Evolutionary conservation across 331 rosid species (phyloP), one percentile per base, ranked within the genome.

Genomic region (Quercus phellos): DNA sequence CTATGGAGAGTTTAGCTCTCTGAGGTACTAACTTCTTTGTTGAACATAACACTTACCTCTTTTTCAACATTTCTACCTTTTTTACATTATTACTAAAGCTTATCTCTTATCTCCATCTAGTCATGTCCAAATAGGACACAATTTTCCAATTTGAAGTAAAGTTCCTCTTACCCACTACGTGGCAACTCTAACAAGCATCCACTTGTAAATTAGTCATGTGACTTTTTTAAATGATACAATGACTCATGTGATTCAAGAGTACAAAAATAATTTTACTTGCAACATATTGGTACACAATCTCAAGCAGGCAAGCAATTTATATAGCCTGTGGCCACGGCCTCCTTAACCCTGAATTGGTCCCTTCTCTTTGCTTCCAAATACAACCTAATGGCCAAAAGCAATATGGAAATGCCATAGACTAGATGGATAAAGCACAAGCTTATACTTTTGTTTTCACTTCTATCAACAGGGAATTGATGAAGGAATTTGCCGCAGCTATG

Each of bases 401-500:
- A 19, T 70, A 10, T 4, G 54, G 13, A n/a, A 14, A 69, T 68
- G 51, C 46, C 74, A 46, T 46, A 46, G 53, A 11, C 53, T 46
- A 46, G 53, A 46, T 46, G 53, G 53, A 10, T 3, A 46, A 46
- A 46, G 16, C 70, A 73, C 55, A 55, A 74, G 24, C 76, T 27
- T 9, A 83, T 80, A 67, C 69, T 72, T 68, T 19, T 74, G 81
- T 78, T 61, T 61, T n/a, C 72, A 68, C 68, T 80, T 26, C 0
- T 86, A 77, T 24, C 60, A 68, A 64, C 88, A 93, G 97, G 81
- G 93, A 83, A 77, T 85, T 87, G 83, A 89, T 87, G 87, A 85
- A 88, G 80, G 94, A 89, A 83, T 85, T 91, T 73, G 88, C 96
- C 80, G 78, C 83, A 78, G 91, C 93, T 35, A 94, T 89, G 97